phyloP scores from a whole-genome alignment of 2,329 filamentous ascomycete species.

The Colletotrichum acutatum region DNA sequence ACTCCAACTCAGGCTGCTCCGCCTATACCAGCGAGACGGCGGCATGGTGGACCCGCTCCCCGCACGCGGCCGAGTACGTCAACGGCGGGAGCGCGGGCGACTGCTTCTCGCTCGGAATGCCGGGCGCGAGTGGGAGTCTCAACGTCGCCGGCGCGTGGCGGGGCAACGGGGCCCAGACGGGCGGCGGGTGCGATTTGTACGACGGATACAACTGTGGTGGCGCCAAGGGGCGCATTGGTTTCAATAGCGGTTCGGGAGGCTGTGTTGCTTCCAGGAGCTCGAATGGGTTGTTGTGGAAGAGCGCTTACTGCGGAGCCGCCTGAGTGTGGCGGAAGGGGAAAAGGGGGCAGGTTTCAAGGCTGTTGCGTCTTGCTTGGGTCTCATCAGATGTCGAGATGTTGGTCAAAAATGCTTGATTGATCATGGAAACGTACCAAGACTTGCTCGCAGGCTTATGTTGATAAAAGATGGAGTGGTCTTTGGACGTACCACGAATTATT shows the following conservation, averaged over 20 bases:
- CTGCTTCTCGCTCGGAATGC: constrained; percentile 14
- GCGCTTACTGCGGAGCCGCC: background rate
- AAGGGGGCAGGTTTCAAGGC: background rate
- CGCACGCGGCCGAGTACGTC: background rate
- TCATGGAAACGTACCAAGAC: too few species aligned
- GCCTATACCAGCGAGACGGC: constrained; percentile 19
- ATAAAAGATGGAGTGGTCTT: too few species aligned
- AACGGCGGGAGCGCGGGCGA: background rate
- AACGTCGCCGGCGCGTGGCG: constrained; percentile 11
- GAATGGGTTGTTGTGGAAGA: constrained; percentile 16
- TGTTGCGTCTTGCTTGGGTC: background rate
- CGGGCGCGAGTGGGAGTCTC: constrained; percentile 9
- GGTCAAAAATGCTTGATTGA: too few species aligned
- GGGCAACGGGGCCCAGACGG: background rate
- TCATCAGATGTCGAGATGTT: background rate
- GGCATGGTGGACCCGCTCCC: constrained; percentile 9
- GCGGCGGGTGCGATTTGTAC: constrained; percentile 1
- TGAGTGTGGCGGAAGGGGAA: background rate
- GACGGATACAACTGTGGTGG: constrained; percentile 17
- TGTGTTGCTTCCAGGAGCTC: constrained; percentile 10
- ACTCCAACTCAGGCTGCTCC: constrained; percentile 17
- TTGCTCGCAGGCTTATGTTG: background rate
- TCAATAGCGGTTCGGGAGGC: background rate
- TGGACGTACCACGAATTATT: background rate
- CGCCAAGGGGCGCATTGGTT: background rate